phyloP scores from a whole-genome alignment of 805 yeast genomes.

The Starmerella roubikii region DNA sequence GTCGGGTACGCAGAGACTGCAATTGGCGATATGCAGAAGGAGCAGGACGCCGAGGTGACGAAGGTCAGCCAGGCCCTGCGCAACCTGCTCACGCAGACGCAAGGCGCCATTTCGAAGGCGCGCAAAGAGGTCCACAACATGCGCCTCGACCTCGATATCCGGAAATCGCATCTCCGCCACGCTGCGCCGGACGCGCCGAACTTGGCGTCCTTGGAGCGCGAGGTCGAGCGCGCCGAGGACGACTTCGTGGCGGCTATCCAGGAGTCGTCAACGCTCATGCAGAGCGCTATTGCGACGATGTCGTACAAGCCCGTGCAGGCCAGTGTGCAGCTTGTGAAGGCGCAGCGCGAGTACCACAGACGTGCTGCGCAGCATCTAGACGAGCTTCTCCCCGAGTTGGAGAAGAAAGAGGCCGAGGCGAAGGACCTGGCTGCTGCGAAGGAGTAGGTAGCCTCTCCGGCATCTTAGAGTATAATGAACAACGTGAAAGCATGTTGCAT shows the following conservation, averaged over 20 bases:
- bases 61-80: conserved; percentile 57
- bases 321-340: conserved; percentile 53
- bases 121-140: conserved; percentile 66
- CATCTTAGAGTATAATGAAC: too few species aligned
- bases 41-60: conserved; percentile 63
- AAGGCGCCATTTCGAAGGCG: conserved; percentile 50
- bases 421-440: conserved; percentile 8
- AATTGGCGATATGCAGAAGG: conserved; percentile 69
- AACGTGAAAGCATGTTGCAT: too few species aligned
- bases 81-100: conserved; percentile 46
- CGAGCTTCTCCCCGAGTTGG: conserved; percentile 49
- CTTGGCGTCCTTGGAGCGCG: conserved; percentile 59
- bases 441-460: too few species aligned
- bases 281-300: conserved; percentile 59
- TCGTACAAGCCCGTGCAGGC: conserved; percentile 44
- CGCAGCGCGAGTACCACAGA: conserved; percentile 72
- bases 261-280: conserved; percentile 73
- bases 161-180: conserved; percentile 37
- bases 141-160: conserved; percentile 66
- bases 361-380: conserved; percentile 55
- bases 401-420: conserved; percentile 26
- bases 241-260: conserved; percentile 79
- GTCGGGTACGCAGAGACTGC: conserved; percentile 58
- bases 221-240: conserved; percentile 75
- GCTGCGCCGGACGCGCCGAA: conserved; percentile 41